Evolutionary conservation across 148 eudicot species (phyloP).

Genomic region (Limonium bicolor): DNA sequence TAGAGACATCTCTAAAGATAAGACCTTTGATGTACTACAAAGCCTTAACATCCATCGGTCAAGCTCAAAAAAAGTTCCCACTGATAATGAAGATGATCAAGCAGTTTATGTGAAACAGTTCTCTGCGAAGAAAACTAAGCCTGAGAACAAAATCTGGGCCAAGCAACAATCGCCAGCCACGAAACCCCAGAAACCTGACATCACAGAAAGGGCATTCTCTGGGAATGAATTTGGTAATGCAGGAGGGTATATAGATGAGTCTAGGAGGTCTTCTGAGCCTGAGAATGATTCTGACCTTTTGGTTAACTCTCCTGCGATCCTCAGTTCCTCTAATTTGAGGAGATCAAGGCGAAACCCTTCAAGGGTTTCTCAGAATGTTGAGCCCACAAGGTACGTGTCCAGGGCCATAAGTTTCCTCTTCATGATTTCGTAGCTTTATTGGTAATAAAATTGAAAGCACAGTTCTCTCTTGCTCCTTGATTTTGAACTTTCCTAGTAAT

Average conservation of each 20-base stretch:
- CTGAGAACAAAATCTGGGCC: slow-evolving; percentile 37
- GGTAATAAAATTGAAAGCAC: too few species aligned
- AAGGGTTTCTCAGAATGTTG: slow-evolving; percentile 52
- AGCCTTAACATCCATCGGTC: slow-evolving; percentile 24
- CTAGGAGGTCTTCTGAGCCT: slow-evolving; percentile 45
- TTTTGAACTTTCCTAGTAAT: too few species aligned
- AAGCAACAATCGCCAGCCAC: slow-evolving; percentile 24
- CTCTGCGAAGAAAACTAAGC: slow-evolving; percentile 37
- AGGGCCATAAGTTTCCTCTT: too few species aligned
- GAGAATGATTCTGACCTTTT: slow-evolving; percentile 40
- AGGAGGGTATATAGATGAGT: slow-evolving; percentile 30
- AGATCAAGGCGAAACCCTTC: slow-evolving; percentile 29
- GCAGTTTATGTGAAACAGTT: slow-evolving; percentile 40
- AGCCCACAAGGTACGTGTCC: slow-evolving; percentile 76
- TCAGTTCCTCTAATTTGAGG: slow-evolving; percentile 18
- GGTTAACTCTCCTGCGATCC: slow-evolving; percentile 11
- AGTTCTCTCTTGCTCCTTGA: not conserved
- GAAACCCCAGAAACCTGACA: slow-evolving; percentile 28
- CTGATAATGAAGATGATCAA: slow-evolving; percentile 46
- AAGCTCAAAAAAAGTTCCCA: slow-evolving; percentile 15
- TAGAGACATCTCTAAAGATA: slow-evolving; percentile 11
- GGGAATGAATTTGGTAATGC: slow-evolving; percentile 13
- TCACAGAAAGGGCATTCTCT: slow-evolving; percentile 17
- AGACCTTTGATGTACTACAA: slow-evolving; percentile 16
- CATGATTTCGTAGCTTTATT: too few species aligned